These are phyloP conservation scores for Colletotrichum simmondsii DNA, from an alignment of 2,329 filamentous ascomycete species.

Conservation along the genomic window DNA sequence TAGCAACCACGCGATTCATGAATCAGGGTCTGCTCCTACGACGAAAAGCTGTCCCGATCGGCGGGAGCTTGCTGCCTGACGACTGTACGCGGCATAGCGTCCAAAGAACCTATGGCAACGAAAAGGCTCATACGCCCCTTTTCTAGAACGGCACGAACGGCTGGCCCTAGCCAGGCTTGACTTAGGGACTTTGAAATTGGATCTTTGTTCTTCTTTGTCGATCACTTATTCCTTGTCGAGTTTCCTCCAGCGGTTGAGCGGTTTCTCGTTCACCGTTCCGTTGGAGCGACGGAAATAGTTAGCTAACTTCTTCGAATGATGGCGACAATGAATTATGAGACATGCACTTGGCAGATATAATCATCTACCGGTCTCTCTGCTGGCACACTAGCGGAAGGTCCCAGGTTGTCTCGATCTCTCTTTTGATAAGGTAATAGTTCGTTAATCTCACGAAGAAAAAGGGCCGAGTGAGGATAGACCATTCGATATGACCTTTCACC, in stretches of 20 bases:
- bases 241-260: slow-evolving; percentile 20
- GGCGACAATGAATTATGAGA: slow-evolving; percentile 11
- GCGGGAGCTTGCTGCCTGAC: not conserved
- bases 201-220: slow-evolving; percentile 4
- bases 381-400: not conserved
- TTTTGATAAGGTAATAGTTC: not conserved
- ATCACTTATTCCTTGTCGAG: not conserved
- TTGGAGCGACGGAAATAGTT: not conserved
- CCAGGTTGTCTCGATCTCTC: not conserved
- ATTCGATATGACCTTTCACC: not conserved
- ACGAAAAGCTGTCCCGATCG: not conserved
- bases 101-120: not conserved
- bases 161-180: not conserved
- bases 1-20: slow-evolving; percentile 22
- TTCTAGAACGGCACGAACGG: not conserved
- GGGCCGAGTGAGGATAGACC: not conserved
- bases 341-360: slow-evolving; percentile 6
- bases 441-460: not conserved
- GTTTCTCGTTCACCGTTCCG: slow-evolving; percentile 6
- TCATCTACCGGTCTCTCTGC: not conserved
- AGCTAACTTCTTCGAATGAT: not conserved
- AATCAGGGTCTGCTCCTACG: not conserved
- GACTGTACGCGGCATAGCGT: not conserved
- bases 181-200: not conserved
- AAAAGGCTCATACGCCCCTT: not conserved